Evolutionary conservation across 2,329 filamentous ascomycete species (phyloP).

Genomic region (Neofusicoccum umdonicola): DNA sequence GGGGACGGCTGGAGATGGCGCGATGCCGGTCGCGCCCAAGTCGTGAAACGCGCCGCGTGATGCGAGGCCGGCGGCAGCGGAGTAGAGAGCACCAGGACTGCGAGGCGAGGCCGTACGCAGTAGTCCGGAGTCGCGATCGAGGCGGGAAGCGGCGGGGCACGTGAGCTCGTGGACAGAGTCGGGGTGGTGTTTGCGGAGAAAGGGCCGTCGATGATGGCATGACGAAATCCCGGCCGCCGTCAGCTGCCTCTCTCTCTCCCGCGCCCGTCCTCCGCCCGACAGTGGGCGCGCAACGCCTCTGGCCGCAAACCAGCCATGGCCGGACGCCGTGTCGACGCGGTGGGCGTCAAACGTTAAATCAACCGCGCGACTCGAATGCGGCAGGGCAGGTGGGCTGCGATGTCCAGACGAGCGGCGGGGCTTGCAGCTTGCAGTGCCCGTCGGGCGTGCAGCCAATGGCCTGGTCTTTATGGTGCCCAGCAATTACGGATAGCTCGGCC

Average conservation of each 20-base stretch:
- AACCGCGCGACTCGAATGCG: neutral
- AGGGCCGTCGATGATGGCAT: slow-evolving; percentile 5
- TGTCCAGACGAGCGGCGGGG: neutral
- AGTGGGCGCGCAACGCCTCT: neutral
- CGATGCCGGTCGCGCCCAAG: slow-evolving; percentile 4
- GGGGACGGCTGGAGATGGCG: slow-evolving; percentile 3
- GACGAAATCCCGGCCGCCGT: neutral
- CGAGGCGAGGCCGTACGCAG: neutral
- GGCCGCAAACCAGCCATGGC: neutral
- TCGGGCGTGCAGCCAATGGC: neutral
- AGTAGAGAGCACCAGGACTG: neutral
- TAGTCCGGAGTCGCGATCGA: neutral
- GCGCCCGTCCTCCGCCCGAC: neutral
- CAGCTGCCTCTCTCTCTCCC: neutral
- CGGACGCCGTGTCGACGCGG: neutral
- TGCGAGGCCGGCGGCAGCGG: neutral
- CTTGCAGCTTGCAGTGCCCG: neutral
- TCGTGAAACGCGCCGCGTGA: slow-evolving; percentile 1
- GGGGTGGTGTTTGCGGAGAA: slow-evolving; percentile 1
- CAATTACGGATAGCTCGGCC: neutral
- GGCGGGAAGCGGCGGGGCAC: neutral
- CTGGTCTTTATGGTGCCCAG: neutral
- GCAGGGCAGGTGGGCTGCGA: neutral
- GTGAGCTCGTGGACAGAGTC: neutral
- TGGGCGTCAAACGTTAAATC: neutral